phyloP scores from a whole-genome alignment of 192 early-diverging fungal genomes.

The Pilobolus umbonatus region DNA sequence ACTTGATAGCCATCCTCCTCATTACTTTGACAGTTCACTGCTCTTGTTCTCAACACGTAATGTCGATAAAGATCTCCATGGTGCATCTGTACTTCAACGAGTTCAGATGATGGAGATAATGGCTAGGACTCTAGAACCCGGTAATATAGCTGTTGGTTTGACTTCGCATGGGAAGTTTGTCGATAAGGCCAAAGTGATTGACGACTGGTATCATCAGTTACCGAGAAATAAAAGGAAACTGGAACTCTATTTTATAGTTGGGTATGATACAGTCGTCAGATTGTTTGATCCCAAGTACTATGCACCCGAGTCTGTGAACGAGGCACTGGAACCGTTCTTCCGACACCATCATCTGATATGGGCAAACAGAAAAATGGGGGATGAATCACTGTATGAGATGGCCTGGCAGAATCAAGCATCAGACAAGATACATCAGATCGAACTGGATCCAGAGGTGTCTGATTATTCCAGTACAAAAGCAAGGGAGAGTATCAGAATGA shows the following conservation, averaged over 20 bases:
- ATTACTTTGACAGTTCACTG: conserved; percentile 52
- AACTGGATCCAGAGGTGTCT: not conserved
- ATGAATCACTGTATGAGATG: conserved; percentile 24
- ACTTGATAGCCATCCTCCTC: conserved; percentile 21
- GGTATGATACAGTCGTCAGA: conserved; percentile 74
- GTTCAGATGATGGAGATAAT: conserved; percentile 68
- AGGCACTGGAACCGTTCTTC: conserved; percentile 57
- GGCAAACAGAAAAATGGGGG: conserved; percentile 38
- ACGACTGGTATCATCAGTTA: conserved; percentile 6
- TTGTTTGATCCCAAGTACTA: conserved; percentile 79
- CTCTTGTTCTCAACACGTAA: conserved; percentile 62
- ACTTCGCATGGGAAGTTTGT: conserved; percentile 61
- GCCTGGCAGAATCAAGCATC: not conserved
- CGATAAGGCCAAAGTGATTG: conserved; percentile 57
- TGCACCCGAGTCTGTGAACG: conserved; percentile 30
- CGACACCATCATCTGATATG: conserved; percentile 38
- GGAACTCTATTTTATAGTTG: conserved; percentile 65
- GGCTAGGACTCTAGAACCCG: conserved; percentile 26
- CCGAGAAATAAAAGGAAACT: not conserved
- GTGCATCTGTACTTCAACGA: conserved; percentile 54
- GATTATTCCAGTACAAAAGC: conserved; percentile 22
- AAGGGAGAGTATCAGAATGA: not conserved
- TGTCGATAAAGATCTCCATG: conserved; percentile 61
- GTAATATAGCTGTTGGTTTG: conserved; percentile 51
- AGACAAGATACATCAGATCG: conserved; percentile 7